Evolutionary conservation across 441 rosid genomes (phyloP).

Genomic region (Isatis lusitanica): DNA sequence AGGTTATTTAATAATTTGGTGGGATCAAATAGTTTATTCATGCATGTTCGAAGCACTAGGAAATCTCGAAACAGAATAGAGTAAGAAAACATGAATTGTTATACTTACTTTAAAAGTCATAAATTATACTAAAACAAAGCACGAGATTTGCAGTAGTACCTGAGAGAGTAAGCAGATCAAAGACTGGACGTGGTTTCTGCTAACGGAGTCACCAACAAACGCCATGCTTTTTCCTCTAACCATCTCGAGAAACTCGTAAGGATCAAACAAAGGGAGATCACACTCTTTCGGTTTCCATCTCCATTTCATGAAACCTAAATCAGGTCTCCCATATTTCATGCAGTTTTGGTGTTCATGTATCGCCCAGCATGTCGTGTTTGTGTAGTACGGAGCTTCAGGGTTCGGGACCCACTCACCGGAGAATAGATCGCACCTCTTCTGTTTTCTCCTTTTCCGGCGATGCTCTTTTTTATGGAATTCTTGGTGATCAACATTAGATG

Average conservation of each 20-base stretch:
- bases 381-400: constrained; percentile 55
- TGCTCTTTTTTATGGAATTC: not conserved
- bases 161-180: constrained; percentile 64
- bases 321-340: constrained; percentile 63
- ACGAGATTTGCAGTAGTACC: constrained; percentile 39
- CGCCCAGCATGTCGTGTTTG: constrained; percentile 56
- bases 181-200: constrained; percentile 67
- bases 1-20: not conserved
- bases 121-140: not conserved
- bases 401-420: constrained; percentile 58
- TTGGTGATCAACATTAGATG: constrained; percentile 14
- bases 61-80: not conserved
- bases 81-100: not conserved
- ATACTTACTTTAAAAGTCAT: not conserved
- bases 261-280: constrained; percentile 57
- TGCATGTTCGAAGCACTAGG: not conserved
- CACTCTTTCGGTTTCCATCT: constrained; percentile 64
- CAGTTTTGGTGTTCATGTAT: constrained; percentile 70
- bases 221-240: constrained; percentile 59
- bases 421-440: constrained; percentile 56
- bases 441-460: not conserved
- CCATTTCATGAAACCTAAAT: constrained; percentile 57
- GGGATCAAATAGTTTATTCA: not conserved
- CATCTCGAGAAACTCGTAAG: constrained; percentile 54
- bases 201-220: constrained; percentile 64